Conservation (phyloP, 2,329 filamentous ascomycete genomes). For the Eurotiales sp. region DNA sequence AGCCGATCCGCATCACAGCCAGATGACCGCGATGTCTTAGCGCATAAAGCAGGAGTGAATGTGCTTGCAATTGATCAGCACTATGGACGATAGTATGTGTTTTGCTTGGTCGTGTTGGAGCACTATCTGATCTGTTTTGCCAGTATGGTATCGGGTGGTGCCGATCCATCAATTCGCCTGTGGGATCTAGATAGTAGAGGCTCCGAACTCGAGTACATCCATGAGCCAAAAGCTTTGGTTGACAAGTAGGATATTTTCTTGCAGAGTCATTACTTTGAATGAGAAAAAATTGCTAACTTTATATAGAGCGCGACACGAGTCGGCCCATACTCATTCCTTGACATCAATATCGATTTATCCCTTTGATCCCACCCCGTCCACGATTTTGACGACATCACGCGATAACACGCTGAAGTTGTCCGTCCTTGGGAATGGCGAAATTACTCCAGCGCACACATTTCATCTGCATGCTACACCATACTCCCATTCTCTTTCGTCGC, state of each 20-base stretch:
- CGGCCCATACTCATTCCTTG: constrained; percentile 43
- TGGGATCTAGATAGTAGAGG: constrained; percentile 74
- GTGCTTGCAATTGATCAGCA: constrained; percentile 76
- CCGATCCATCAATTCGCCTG: constrained; percentile 76
- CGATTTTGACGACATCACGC: constrained; percentile 44
- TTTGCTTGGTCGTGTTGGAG: constrained; percentile 20
- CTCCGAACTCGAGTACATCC: constrained; percentile 48
- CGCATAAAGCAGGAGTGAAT: constrained; percentile 76
- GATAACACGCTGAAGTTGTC: constrained; percentile 46
- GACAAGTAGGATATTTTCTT: constrained; percentile 24
- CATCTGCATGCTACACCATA: constrained; percentile 45
- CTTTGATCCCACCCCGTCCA: constrained; percentile 45
- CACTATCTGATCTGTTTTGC: background rate
- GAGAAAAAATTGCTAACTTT: background rate
- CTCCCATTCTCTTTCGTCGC: constrained; percentile 66
- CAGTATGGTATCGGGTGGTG: constrained; percentile 78
- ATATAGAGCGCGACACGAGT: constrained; percentile 27
- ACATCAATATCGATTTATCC: constrained; percentile 48
- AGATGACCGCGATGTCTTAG: constrained; percentile 36
- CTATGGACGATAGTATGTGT: constrained; percentile 65
- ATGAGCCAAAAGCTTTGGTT: constrained; percentile 49
- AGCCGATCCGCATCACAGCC: background rate
- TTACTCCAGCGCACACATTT: constrained; percentile 45
- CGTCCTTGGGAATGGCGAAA: constrained; percentile 33
- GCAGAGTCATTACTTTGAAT: background rate